A percentile compares a stretch with the other conserved stretches of the same genome.
Conservation (phyloP, 2,329 filamentous ascomycete genomes). For the Aulographum hederae region DNA sequence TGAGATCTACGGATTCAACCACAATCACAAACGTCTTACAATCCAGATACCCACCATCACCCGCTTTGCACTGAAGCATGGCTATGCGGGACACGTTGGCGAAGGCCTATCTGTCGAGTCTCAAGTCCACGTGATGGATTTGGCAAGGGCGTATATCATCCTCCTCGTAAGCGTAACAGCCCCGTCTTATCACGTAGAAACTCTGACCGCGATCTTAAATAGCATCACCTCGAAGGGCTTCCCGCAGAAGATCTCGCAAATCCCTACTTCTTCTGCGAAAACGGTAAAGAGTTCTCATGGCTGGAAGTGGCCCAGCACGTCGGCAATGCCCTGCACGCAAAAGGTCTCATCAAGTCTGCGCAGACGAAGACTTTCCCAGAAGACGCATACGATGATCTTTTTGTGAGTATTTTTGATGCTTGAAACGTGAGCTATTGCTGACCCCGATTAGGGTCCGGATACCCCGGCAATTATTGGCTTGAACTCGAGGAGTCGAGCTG, state of each 20-base stretch:
- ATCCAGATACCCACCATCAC: slow-evolving; percentile 30
- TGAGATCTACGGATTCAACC: slow-evolving; percentile 27
- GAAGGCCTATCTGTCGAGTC: slow-evolving; percentile 22
- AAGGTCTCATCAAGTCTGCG: slow-evolving; percentile 19
- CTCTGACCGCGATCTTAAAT: too few relatives aligned
- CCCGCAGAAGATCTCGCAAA: slow-evolving; percentile 18
- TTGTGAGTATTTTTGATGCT: too few relatives aligned
- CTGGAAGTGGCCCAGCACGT: slow-evolving; percentile 19
- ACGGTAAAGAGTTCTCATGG: slow-evolving; percentile 26
- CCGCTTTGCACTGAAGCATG: slow-evolving; percentile 29
- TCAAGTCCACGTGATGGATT: slow-evolving; percentile 28
- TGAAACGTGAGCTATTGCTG: too few relatives aligned
- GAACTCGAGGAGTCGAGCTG: slow-evolving; percentile 25
- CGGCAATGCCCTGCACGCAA: slow-evolving; percentile 17
- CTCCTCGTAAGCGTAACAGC: too few relatives aligned
- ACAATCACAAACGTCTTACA: slow-evolving; percentile 20
- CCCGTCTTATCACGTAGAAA: not conserved
- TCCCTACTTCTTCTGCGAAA: slow-evolving; percentile 32
- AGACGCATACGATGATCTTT: slow-evolving; percentile 22
- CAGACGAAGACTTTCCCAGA: slow-evolving; percentile 17
- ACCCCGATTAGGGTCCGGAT: too few relatives aligned
- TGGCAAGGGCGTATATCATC: slow-evolving; percentile 26
- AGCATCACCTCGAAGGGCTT: slow-evolving; percentile 24
- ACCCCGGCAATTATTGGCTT: slow-evolving; percentile 20
- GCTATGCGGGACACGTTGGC: slow-evolving; percentile 26